Conservation (phyloP, 1,284 basidiomycete genomes). For the Leccinum ponderosum region DNA sequence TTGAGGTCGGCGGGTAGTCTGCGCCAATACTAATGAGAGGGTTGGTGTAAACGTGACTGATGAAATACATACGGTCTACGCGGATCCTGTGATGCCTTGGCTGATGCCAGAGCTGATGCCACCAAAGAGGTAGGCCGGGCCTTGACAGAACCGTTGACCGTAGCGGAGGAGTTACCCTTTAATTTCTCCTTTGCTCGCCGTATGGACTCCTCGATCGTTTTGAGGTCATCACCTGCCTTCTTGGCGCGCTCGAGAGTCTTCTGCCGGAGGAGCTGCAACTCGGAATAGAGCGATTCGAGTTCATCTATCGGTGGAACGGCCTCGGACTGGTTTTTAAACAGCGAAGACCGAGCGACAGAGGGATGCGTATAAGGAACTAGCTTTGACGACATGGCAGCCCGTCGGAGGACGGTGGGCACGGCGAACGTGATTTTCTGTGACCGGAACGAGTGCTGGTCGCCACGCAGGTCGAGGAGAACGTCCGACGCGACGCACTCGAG, state of each 20-base stretch:
- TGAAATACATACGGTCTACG: conserved; percentile 41
- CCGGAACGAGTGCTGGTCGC: conserved; percentile 11
- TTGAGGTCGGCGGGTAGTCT: conserved; percentile 50
- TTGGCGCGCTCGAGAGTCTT: conserved; percentile 58
- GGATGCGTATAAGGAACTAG: conserved; percentile 48
- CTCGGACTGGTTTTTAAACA: conserved; percentile 63
- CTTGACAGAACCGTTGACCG: conserved; percentile 30
- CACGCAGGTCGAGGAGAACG: conserved; percentile 10
- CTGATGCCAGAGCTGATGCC: conserved; percentile 24
- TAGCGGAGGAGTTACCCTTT: conserved; percentile 54
- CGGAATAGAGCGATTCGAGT: conserved; percentile 61
- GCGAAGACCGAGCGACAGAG: conserved; percentile 48
- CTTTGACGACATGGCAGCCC: conserved; percentile 47
- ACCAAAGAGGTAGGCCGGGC: conserved; percentile 22
- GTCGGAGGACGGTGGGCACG: conserved; percentile 19
- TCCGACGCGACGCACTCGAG: conserved; percentile 20
- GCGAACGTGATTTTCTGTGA: conserved; percentile 7
- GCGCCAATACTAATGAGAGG: conserved; percentile 10
- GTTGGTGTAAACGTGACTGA: background rate
- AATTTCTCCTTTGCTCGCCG: conserved; percentile 71
- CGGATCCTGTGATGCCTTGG: conserved; percentile 37
- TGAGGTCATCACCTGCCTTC: conserved; percentile 71
- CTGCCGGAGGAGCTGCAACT: conserved; percentile 57
- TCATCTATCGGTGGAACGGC: conserved; percentile 70
- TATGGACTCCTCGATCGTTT: conserved; percentile 67